A percentile compares a stretch with the other conserved stretches of the same genome.
Conservation (phyloP, 108 stramenopile species). For the Asterionellopsis glacialis region DNA sequence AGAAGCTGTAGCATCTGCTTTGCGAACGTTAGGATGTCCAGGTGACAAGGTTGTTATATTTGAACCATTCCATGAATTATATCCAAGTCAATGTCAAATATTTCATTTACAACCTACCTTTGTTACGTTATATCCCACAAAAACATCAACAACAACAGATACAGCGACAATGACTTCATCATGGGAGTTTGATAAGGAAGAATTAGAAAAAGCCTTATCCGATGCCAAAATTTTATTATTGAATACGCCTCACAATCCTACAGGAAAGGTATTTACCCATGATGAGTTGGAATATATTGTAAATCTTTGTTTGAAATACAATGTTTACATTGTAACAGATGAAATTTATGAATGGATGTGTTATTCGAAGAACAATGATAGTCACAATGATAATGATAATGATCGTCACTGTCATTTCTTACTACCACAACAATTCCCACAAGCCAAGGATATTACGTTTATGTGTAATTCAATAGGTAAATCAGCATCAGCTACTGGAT, state of each 20-base stretch:
- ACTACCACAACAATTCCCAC: constrained; percentile 44
- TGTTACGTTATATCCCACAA: constrained; percentile 35
- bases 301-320: constrained; percentile 43
- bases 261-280: constrained; percentile 81
- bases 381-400: neutral
- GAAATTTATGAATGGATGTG: constrained; percentile 77
- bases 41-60: constrained; percentile 68
- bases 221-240: constrained; percentile 66
- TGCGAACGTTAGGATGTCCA: constrained; percentile 56
- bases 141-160: constrained; percentile 9
- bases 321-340: constrained; percentile 64
- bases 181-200: constrained; percentile 50
- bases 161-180: constrained; percentile 16
- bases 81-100: constrained; percentile 59
- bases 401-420: neutral
- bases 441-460: constrained; percentile 33
- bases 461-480: constrained; percentile 66
- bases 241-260: constrained; percentile 96
- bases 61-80: constrained; percentile 74
- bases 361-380: constrained; percentile 22
- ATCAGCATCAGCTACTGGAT: constrained; percentile 66
- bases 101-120: constrained; percentile 56
- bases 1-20: constrained; percentile 59
- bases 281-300: constrained; percentile 72
- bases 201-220: constrained; percentile 42